Conservation (phyloP, 805 yeast species). For the Hanseniaspora opuntiae region DNA sequence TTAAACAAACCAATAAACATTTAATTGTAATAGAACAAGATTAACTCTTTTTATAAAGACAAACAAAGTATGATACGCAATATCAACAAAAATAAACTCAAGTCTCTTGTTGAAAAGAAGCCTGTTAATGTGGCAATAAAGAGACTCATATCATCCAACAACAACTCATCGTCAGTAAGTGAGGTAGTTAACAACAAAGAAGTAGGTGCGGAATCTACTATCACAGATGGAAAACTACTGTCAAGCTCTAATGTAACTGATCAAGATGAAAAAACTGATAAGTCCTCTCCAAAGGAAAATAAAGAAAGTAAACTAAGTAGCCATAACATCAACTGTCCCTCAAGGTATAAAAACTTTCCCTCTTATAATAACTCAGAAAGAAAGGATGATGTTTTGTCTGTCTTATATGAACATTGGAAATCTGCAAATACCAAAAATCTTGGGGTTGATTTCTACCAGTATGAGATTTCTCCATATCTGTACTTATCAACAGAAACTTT, state of each 20-base stretch:
- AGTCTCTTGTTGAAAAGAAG: background rate
- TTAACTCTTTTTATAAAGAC: too few relatives aligned
- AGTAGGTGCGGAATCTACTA: conserved; percentile 2
- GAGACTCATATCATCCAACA: background rate
- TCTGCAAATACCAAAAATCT: background rate
- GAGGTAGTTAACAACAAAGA: background rate
- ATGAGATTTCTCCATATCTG: background rate
- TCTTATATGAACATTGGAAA: background rate
- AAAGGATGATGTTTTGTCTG: background rate
- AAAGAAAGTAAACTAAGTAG: background rate
- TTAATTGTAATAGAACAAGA: too few relatives aligned
- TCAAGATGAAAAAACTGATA: background rate
- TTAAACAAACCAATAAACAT: too few relatives aligned
- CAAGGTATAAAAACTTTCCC: background rate
- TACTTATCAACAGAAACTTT: background rate
- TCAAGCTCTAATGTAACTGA: background rate
- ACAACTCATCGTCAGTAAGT: background rate
- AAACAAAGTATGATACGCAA: background rate
- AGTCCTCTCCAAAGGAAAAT: background rate
- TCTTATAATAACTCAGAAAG: background rate
- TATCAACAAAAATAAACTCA: background rate
- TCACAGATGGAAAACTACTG: background rate
- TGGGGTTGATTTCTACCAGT: background rate
- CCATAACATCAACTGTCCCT: background rate
- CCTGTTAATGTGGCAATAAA: background rate